A percentile compares a stretch with the other conserved stretches of the same genome.
These are phyloP conservation scores for Suaeda aralocaspica DNA, from an alignment of 148 eudicot genomes.

Conservation along the genomic window DNA sequence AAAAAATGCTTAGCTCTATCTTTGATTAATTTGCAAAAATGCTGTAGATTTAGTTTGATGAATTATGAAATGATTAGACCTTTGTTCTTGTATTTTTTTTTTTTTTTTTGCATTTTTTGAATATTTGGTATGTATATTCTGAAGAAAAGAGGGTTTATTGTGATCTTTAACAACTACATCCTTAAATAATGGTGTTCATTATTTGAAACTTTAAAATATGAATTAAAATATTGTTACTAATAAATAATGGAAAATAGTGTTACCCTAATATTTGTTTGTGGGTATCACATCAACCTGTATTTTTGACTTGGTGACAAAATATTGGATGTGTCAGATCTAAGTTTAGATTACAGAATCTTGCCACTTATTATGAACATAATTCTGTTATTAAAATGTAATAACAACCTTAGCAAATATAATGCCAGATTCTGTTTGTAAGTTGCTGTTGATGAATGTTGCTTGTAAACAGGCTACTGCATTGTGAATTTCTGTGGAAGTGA, in stretches of 20 bases:
- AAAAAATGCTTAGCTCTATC: neutral
- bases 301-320: neutral
- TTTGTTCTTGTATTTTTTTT: neutral
- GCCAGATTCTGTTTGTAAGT: neutral
- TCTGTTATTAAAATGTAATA: too few species aligned
- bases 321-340: too few species aligned
- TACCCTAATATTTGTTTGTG: neutral
- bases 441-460: conserved; percentile 9
- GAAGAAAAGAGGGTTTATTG: neutral
- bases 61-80: neutral
- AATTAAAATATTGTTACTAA: neutral
- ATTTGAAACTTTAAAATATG: neutral
- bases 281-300: neutral
- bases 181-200: neutral
- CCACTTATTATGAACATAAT: too few species aligned
- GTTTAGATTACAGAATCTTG: too few species aligned
- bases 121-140: neutral
- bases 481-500: conserved; percentile 6
- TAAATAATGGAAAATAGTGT: too few species aligned
- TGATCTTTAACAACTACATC: neutral
- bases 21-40: neutral
- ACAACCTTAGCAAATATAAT: too few species aligned
- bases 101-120: neutral
- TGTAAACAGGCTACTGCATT: conserved; percentile 7
- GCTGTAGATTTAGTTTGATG: neutral